phyloP scores from a whole-genome alignment of 2,329 filamentous ascomycete species.

The Stylonectria norvegica region DNA sequence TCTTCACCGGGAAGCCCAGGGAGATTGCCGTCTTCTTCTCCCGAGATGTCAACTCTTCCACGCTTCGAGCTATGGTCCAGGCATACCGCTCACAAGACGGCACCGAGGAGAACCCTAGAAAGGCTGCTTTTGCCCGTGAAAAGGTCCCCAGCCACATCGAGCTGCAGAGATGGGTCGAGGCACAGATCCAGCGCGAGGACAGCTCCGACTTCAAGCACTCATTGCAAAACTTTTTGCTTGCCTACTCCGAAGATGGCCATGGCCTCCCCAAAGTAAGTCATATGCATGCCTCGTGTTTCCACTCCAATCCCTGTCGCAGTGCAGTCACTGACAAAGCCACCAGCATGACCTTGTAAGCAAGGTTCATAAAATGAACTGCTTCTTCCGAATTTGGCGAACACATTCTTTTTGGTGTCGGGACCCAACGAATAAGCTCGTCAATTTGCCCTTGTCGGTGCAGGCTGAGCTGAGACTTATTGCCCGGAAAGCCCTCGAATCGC shows the following conservation, averaged over 20 bases:
- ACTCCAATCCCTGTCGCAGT: background rate
- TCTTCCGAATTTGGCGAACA: conserved; percentile 49
- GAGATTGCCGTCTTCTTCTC: conserved; percentile 37
- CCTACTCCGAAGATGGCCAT: conserved; percentile 35
- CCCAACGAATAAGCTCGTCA: conserved; percentile 35
- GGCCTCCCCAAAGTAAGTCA: conserved; percentile 39
- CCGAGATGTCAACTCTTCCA: conserved; percentile 35
- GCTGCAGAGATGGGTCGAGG: conserved; percentile 38
- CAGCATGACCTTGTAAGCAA: conserved; percentile 42
- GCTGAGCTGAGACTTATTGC: conserved; percentile 40
- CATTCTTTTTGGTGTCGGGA: conserved; percentile 40
- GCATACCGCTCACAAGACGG: conserved; percentile 34
- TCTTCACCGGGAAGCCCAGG: conserved; percentile 35
- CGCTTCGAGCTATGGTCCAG: conserved; percentile 38
- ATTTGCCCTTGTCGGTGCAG: conserved; percentile 39
- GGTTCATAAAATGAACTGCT: conserved; percentile 46
- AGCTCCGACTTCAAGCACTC: conserved; percentile 31
- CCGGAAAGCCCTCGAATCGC: conserved; percentile 33
- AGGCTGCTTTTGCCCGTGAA: conserved; percentile 37
- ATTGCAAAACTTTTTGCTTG: conserved; percentile 37
- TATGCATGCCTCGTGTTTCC: conserved; percentile 6
- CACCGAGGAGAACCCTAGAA: conserved; percentile 31
- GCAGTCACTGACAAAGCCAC: conserved; percentile 15
- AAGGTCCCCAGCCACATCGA: conserved; percentile 34
- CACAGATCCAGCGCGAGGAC: conserved; percentile 35